Evolutionary conservation across 495 filamentous ascomycete species (phyloP).

Genomic region (Hyaloscypha finlandica): DNA sequence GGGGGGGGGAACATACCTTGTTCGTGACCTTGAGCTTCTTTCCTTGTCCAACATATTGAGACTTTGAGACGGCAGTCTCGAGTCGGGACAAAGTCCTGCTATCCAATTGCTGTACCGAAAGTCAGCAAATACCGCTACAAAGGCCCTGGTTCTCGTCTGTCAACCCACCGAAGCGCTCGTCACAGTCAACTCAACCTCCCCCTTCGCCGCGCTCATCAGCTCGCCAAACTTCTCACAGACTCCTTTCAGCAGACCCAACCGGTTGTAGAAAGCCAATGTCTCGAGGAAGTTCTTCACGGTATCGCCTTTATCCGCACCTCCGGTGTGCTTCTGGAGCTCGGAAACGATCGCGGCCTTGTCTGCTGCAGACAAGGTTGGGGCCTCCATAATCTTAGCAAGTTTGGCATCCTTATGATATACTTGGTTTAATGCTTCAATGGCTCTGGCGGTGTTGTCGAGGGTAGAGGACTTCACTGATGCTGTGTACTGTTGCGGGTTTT

Average conservation of each 20-base stretch:
- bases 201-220: constrained; percentile 85
- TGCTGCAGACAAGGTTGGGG: constrained; percentile 71
- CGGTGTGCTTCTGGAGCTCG: constrained; percentile 80
- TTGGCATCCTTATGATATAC: constrained; percentile 79
- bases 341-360: constrained; percentile 84
- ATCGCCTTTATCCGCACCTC: constrained; percentile 67
- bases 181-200: constrained; percentile 89
- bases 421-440: constrained; percentile 67
- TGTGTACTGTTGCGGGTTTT: constrained; percentile 70
- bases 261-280: constrained; percentile 93
- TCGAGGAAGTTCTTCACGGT: constrained; percentile 91
- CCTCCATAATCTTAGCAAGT: constrained; percentile 70
- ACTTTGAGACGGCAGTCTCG: constrained; percentile 87
- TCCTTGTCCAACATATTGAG: constrained; percentile 80
- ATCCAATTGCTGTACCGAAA: constrained; percentile 72
- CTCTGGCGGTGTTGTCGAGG: constrained; percentile 80
- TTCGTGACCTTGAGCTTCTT: constrained; percentile 97
- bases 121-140: constrained; percentile 13
- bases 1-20: constrained; percentile 57
- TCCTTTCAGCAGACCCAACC: constrained; percentile 75
- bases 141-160: neutral
- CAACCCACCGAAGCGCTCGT: constrained; percentile 83
- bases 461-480: constrained; percentile 82
- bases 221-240: constrained; percentile 84
- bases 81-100: constrained; percentile 79